A percentile compares a stretch with the other conserved stretches of the same genome.
Evolutionary conservation across 2,329 filamentous ascomycete genomes (phyloP).

Genomic region (Dactylellina cionopaga): DNA sequence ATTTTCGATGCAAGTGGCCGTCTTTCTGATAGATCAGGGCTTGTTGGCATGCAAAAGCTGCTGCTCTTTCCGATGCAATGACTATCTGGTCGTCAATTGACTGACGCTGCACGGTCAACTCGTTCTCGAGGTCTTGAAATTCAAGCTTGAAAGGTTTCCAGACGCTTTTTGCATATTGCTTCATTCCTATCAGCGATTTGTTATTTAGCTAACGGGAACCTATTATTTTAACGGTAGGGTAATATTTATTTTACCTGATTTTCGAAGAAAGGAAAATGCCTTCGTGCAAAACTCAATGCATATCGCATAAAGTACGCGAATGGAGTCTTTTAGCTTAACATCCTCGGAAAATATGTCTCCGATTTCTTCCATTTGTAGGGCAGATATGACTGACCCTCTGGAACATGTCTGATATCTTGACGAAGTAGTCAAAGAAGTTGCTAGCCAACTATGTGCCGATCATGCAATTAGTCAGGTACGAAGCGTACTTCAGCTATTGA

Average conservation of each 20-base stretch:
- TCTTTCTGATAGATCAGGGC: slow-evolving; percentile 5
- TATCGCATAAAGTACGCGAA: slow-evolving; percentile 7
- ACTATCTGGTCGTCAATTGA: neutral
- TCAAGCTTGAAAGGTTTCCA: slow-evolving; percentile 13
- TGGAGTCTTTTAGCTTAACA: slow-evolving; percentile 9
- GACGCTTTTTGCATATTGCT: slow-evolving; percentile 4
- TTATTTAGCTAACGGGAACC: neutral
- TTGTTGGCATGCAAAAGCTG: neutral
- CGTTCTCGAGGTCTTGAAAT: slow-evolving; percentile 3
- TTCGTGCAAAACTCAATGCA: slow-evolving; percentile 8
- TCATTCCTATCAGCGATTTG: neutral
- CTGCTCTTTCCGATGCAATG: neutral
- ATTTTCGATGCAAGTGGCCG: slow-evolving; percentile 12
- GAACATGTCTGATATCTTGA: slow-evolving; percentile 8
- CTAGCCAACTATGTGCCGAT: slow-evolving; percentile 4
- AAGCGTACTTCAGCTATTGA: no score
- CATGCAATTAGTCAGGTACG: no score
- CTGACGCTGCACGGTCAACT: neutral
- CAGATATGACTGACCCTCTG: slow-evolving; percentile 5
- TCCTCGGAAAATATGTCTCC: slow-evolving; percentile 4
- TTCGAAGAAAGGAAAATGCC: slow-evolving; percentile 1
- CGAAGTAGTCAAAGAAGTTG: no score
- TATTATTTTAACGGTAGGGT: neutral
- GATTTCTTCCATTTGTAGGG: slow-evolving; percentile 9
- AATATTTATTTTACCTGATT: neutral